phyloP scores from a whole-genome alignment of 176 grass and related monocot genomes.

The Chrysopogon serrulatus region DNA sequence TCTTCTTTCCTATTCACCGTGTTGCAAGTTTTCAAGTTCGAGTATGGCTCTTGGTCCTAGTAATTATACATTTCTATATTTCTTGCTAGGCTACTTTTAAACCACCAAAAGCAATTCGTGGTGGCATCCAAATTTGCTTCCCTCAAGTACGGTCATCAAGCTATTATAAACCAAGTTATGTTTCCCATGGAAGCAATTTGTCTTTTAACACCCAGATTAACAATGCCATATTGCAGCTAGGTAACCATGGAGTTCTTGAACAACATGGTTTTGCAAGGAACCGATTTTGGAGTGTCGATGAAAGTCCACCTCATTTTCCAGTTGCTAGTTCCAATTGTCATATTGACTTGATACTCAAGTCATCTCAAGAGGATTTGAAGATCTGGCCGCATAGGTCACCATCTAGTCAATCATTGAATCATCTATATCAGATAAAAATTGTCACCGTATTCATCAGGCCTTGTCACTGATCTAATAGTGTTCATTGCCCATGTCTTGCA shows the following conservation, averaged over 20 bases:
- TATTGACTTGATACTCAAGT: conserved; percentile 71
- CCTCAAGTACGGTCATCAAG: conserved; percentile 45
- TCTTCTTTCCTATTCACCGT: background rate
- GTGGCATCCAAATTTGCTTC: conserved; percentile 74
- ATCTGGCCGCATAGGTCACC: conserved; percentile 75
- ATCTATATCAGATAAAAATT: background rate
- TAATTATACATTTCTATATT: background rate
- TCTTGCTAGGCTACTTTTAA: conserved; percentile 55
- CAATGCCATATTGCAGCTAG: conserved; percentile 44
- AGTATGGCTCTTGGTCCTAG: background rate
- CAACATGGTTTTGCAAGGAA: conserved; percentile 84
- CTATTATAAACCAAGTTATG: background rate
- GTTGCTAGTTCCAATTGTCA: conserved; percentile 37
- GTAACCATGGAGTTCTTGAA: conserved; percentile 58
- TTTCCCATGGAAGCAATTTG: background rate
- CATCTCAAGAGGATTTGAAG: conserved; percentile 63
- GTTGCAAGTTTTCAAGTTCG: background rate
- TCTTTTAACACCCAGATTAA: background rate
- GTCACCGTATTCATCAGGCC: background rate
- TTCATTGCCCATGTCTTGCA: conserved; percentile 28
- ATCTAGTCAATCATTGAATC: conserved; percentile 13
- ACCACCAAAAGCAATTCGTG: conserved; percentile 70
- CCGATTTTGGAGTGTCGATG: conserved; percentile 62
- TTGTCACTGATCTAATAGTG: background rate
- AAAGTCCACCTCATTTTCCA: conserved; percentile 43